A percentile compares a stretch with the other conserved stretches of the same genome.
Evolutionary conservation across 345 rosid genomes (phyloP).

Genomic region (Eucalyptus marginata): DNA sequence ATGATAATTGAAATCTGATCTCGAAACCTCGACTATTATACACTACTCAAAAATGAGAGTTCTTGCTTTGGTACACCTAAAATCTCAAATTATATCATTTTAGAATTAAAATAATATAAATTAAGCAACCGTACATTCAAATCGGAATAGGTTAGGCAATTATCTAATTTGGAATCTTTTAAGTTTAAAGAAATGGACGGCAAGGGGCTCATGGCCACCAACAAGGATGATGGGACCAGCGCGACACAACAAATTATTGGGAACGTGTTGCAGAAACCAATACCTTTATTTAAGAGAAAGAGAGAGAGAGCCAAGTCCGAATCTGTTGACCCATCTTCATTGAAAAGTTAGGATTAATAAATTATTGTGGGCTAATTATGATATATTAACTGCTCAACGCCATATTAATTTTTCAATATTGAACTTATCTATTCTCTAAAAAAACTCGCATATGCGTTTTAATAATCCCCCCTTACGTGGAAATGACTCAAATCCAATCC

Average conservation of each 20-base stretch:
- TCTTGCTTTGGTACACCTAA: background rate
- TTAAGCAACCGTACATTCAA: background rate
- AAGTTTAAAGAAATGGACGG: too few relatives aligned
- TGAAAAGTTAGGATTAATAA: too few relatives aligned
- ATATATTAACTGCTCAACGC: too few relatives aligned
- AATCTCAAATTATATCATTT: background rate
- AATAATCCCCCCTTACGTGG: too few relatives aligned
- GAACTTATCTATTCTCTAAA: too few relatives aligned
- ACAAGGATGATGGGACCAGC: background rate
- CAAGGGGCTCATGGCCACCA: background rate
- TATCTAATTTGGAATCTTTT: background rate
- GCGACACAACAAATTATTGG: background rate
- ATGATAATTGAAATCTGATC: too few relatives aligned
- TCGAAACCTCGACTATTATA: background rate
- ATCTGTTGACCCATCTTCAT: too few relatives aligned
- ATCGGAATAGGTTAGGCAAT: background rate
- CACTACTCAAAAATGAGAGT: background rate
- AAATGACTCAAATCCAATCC: background rate
- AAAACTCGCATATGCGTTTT: too few relatives aligned
- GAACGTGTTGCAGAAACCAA: fast-evolving
- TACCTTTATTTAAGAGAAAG: too few relatives aligned
- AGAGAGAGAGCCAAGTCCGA: background rate
- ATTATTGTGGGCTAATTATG: too few relatives aligned
- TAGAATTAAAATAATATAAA: background rate
- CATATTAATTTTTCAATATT: too few relatives aligned